Conservation (phyloP, 2,329 filamentous ascomycete species). For the Lecanicillium sp. region DNA sequence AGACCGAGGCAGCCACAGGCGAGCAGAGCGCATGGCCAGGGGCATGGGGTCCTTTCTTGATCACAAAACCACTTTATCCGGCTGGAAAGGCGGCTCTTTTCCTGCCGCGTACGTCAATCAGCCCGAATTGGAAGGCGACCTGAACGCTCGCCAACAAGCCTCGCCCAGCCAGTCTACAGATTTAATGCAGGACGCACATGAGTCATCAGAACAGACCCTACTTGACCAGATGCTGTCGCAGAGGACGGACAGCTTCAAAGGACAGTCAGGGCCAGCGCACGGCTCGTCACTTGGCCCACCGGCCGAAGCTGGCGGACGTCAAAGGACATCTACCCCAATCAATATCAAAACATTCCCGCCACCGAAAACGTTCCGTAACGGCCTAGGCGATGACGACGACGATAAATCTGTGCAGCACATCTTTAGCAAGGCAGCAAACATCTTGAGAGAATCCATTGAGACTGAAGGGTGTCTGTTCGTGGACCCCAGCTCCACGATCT, state of each 20-base stretch:
- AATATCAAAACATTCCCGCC: neutral
- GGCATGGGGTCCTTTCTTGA: slow-evolving; percentile 29
- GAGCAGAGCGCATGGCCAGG: slow-evolving; percentile 27
- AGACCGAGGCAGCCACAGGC: slow-evolving; percentile 17
- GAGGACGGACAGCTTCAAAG: neutral
- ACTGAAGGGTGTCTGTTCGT: slow-evolving; percentile 28
- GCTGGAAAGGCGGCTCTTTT: slow-evolving; percentile 12
- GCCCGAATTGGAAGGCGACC: slow-evolving; percentile 8
- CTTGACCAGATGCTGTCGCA: neutral
- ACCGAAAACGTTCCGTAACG: neutral
- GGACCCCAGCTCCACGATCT: slow-evolving; percentile 25
- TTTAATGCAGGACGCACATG: neutral
- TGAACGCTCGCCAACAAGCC: slow-evolving; percentile 12
- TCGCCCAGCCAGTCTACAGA: neutral
- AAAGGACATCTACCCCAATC: no score
- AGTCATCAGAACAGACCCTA: neutral
- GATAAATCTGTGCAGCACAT: slow-evolving; percentile 13
- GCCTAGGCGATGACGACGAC: neutral
- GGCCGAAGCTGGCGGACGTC: no score
- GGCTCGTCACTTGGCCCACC: neutral
- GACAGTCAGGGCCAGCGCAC: neutral
- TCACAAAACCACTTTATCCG: slow-evolving; percentile 19
- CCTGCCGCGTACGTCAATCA: slow-evolving; percentile 7
- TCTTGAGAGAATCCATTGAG: slow-evolving; percentile 33
- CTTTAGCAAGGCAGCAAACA: slow-evolving; percentile 35